Evolutionary conservation across 192 early-diverging fungal species (phyloP).

Genomic region (Coemansia sp.): DNA sequence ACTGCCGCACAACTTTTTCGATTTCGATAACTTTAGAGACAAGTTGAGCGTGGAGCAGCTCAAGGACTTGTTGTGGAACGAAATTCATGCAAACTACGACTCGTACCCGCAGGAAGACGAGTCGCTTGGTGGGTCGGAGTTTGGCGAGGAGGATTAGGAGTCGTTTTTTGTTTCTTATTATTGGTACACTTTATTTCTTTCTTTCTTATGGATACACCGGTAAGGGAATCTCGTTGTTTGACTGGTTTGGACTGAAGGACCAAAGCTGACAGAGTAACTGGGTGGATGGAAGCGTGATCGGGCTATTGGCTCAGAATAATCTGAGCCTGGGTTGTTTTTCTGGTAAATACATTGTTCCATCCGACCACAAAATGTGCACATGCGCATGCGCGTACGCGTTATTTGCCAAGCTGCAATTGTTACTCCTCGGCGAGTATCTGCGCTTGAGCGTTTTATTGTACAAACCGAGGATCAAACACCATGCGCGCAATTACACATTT

Average conservation of each 20-base stretch:
- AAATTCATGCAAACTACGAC: conserved; percentile 42
- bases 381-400: background rate
- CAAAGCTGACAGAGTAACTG: too few relatives aligned
- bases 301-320: too few relatives aligned
- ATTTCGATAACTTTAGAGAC: conserved; percentile 84
- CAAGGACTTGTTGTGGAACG: conserved; percentile 57
- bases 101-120: conserved; percentile 27
- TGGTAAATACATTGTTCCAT: too few relatives aligned
- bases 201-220: background rate
- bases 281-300: too few relatives aligned
- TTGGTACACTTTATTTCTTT: background rate
- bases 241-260: too few relatives aligned
- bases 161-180: conserved; percentile 4
- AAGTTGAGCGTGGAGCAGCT: conserved; percentile 76
- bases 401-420: background rate
- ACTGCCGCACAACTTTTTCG: conserved; percentile 75
- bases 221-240: background rate
- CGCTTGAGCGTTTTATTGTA: background rate
- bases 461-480: too few relatives aligned
- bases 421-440: background rate
- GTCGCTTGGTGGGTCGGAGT: conserved; percentile 11
- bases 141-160: conserved; percentile 21
- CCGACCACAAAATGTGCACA: background rate
- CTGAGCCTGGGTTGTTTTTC: too few relatives aligned
- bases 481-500: background rate